Base-by-base conservation (phyloP, 106 monocot genomes). In the Gastrodia elata region DNA sequence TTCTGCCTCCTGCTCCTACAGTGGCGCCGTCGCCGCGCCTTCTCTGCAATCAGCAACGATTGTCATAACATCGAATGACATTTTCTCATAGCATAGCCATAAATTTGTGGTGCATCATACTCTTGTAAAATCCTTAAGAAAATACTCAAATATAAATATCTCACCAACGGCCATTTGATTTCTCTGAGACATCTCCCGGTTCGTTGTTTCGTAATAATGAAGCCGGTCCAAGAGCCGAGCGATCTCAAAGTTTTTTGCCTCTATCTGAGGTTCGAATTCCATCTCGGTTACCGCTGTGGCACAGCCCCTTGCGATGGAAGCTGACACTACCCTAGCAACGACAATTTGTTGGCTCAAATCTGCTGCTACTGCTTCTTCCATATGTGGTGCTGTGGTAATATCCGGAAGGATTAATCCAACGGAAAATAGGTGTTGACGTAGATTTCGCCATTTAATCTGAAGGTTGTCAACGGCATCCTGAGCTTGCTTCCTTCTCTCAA, bases 121-220 rank as follows among this genome's bases (percentile, higher is more conserved):
- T n/a, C n/a, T n/a, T n/a, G n/a, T n/a, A n/a, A n/a, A n/a, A n/a
- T n/a, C n/a, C 55, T 76, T 0, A 14, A 72, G 25, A 75, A 69
- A 1, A 10, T 24, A 6, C 9, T 34, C 15, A 74, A 74, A 34
- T 59, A 39, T 35, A 77, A 38, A 35, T 39, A 61, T 37, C 82
- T 82, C 58, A 91, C 91, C 91, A n/a, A 87, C 64, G 68, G 87
- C 91, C 77, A 85, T 87, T 76, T 91, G 91, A 73, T 91, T 91
- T 74, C 87, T 87, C 55, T 84, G 90, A 68, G 84, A 87, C 87
- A 91, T 91, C 72, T 91, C 90, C 68, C 82, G 79, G 41, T 87
- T 91, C 71, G 83, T 80, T 68, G 85, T 85, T 83, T 91, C 91
- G 77, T 91, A 91, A 72, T 87, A 91, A 2, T 83, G 91, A n/a